phyloP scores from a whole-genome alignment of 2,329 filamentous ascomycete species.

The Fusarium clavum region DNA sequence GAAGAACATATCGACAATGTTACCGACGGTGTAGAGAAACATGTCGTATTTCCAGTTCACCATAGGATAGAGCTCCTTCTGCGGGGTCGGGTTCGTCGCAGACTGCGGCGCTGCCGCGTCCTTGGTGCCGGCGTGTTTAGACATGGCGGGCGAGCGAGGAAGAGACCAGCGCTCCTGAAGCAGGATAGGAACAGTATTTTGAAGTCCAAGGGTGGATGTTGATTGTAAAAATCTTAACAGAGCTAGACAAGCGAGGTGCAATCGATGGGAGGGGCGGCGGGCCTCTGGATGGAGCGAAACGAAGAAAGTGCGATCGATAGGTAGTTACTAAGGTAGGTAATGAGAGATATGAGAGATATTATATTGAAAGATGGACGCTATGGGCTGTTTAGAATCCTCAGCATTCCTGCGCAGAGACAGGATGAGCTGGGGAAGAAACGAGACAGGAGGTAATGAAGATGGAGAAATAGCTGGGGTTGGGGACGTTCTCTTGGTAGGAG shows the following conservation, averaged over 20 bases:
- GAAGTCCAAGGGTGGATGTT: constrained; percentile 11
- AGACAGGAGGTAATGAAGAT: constrained; percentile 6
- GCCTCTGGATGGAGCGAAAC: constrained; percentile 8
- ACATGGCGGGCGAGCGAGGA: constrained; percentile 32
- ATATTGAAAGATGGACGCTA: constrained; percentile 19
- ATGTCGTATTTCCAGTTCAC: constrained; percentile 81
- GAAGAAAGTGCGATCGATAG: constrained; percentile 1
- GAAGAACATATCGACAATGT: constrained; percentile 96
- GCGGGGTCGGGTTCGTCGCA: constrained; percentile 40
- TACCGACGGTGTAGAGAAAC: constrained; percentile 80
- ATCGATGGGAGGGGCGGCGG: constrained; percentile 31
- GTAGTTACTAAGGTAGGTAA: background rate
- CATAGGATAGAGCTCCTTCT: constrained; percentile 74
- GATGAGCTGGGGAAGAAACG: constrained; percentile 1
- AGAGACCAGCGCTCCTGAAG: constrained; percentile 22
- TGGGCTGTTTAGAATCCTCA: constrained; percentile 7
- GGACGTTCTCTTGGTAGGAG: constrained; percentile 14
- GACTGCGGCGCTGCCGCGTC: constrained; percentile 43
- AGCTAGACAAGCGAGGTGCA: constrained; percentile 18
- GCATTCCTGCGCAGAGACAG: constrained; percentile 13
- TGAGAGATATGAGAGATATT: background rate
- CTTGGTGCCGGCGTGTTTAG: constrained; percentile 41
- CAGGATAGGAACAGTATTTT: background rate
- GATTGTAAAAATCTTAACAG: constrained; percentile 26
- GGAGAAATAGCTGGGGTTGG: constrained; percentile 40